Evolutionary conservation across 2,329 filamentous ascomycete species (phyloP).

Genomic region (Phaeosphaeria sp.): DNA sequence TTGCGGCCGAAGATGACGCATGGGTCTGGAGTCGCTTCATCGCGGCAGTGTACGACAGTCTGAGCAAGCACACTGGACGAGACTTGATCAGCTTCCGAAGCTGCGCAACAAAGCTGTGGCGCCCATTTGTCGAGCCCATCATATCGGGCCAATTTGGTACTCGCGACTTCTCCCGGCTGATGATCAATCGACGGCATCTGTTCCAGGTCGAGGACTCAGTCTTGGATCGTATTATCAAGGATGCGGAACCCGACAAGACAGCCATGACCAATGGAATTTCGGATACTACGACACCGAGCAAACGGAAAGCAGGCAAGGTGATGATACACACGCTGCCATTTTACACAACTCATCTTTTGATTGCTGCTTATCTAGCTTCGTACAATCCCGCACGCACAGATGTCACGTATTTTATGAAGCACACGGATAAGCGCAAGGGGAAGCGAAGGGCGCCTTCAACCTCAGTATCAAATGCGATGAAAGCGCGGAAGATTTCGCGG

Average conservation of each 20-base stretch:
- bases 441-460: constrained; percentile 46
- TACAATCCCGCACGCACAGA: constrained; percentile 81
- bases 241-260: not conserved
- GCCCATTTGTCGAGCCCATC: constrained; percentile 80
- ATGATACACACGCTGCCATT: constrained; percentile 65
- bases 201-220: constrained; percentile 77
- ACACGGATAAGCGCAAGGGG: constrained; percentile 59
- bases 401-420: constrained; percentile 75
- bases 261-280: constrained; percentile 1
- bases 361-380: constrained; percentile 80
- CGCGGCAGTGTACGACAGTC: constrained; percentile 83
- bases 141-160: constrained; percentile 73
- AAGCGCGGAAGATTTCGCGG: constrained; percentile 75
- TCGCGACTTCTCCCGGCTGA: constrained; percentile 82
- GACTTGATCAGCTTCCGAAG: constrained; percentile 76
- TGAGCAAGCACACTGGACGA: constrained; percentile 79
- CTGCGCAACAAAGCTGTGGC: constrained; percentile 80
- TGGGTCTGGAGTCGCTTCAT: constrained; percentile 84
- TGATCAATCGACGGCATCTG: constrained; percentile 72
- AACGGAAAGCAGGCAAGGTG: constrained; percentile 20
- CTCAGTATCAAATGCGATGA: constrained; percentile 38
- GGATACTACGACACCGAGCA: constrained; percentile 15
- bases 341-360: constrained; percentile 74
- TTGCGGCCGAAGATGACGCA: constrained; percentile 63
- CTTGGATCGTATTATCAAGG: constrained; percentile 64